Conservation (phyloP, 768 basidiomycete species). For the Russula earlei region DNA sequence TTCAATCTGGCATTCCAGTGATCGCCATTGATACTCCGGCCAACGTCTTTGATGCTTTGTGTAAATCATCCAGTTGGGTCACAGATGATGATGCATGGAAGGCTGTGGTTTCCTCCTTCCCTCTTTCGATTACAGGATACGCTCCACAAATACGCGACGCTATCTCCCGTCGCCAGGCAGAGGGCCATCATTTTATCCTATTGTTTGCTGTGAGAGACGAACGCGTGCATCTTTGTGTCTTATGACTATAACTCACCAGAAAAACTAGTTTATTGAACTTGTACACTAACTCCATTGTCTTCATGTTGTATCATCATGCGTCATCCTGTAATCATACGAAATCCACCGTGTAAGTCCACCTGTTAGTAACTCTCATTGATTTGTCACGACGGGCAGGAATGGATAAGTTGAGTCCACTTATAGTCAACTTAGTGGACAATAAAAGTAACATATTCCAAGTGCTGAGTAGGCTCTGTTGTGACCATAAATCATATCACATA, state of each 20-base stretch:
- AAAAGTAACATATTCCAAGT: too few relatives aligned
- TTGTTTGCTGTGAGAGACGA: constrained; percentile 65
- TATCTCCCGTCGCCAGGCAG: constrained; percentile 47
- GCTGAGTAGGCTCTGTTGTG: too few relatives aligned
- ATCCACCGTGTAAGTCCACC: too few relatives aligned
- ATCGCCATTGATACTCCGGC: constrained; percentile 64
- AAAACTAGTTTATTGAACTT: background rate
- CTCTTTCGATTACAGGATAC: constrained; percentile 49
- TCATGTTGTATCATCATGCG: background rate
- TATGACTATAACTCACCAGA: constrained; percentile 1
- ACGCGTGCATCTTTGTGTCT: constrained; percentile 48
- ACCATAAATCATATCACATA: too few relatives aligned
- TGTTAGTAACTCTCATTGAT: too few relatives aligned
- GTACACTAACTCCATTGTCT: background rate
- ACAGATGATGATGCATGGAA: constrained; percentile 73
- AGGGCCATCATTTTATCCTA: constrained; percentile 53
- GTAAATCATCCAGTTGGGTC: constrained; percentile 50
- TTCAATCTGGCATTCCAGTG: constrained; percentile 53
- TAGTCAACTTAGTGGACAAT: too few relatives aligned
- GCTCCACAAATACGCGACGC: constrained; percentile 62
- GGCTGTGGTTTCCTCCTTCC: constrained; percentile 43
- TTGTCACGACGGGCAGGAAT: too few relatives aligned
- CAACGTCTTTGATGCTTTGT: constrained; percentile 53
- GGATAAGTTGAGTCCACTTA: too few relatives aligned
- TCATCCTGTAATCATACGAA: background rate